Evolutionary conservation across 1,139 yeast species (phyloP).

Genomic region (Yamadazyma kanchanaburiensis): DNA sequence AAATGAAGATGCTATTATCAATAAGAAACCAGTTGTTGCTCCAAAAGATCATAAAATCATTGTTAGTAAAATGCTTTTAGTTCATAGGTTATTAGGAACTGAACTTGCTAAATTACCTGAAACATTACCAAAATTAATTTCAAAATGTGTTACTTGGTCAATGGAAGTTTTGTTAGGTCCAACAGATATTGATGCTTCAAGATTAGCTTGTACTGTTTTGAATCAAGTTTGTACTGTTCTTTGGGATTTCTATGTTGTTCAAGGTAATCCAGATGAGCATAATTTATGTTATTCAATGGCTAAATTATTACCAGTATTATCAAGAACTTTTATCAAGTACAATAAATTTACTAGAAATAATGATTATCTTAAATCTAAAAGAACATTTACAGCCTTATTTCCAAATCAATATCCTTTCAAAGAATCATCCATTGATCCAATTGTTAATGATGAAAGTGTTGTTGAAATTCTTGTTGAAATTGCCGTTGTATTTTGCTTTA

Average conservation of each 20-base stretch:
- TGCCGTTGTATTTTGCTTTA: conserved; percentile 54
- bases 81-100: conserved; percentile 55
- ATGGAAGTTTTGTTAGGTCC: conserved; percentile 55
- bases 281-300: conserved; percentile 44
- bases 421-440: conserved; percentile 68
- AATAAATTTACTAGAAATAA: conserved; percentile 52
- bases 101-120: conserved; percentile 34
- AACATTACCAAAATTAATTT: conserved; percentile 44
- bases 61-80: conserved; percentile 55
- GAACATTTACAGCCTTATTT: conserved; percentile 65
- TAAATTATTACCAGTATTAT: conserved; percentile 50
- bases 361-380: conserved; percentile 53
- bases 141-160: conserved; percentile 59
- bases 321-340: conserved; percentile 50
- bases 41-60: conserved; percentile 53
- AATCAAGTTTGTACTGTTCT: conserved; percentile 44
- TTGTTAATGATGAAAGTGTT: conserved; percentile 65
- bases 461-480: conserved; percentile 75
- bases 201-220: conserved; percentile 61
- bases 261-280: conserved; percentile 18
- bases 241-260: conserved; percentile 28
- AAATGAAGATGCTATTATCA: conserved; percentile 28
- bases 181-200: conserved; percentile 53
- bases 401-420: conserved; percentile 67
- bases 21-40: conserved; percentile 26